Evolutionary conservation across 2,329 filamentous ascomycete species (phyloP).

Genomic region (Colletotrichum zoysiae): DNA sequence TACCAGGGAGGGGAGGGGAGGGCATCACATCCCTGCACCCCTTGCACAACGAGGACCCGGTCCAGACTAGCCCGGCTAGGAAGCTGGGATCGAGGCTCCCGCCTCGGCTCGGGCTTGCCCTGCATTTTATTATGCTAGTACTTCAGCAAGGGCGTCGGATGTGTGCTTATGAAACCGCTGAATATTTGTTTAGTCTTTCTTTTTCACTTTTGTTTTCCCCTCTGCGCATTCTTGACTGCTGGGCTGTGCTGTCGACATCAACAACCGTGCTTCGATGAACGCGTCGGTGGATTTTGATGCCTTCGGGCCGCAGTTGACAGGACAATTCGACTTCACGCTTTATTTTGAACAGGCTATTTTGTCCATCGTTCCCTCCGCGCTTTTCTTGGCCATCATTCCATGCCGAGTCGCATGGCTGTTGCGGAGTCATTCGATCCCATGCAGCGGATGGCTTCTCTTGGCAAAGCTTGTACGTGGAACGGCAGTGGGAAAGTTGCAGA

Average conservation of each 20-base stretch:
- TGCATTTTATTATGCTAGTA: conserved; percentile 14
- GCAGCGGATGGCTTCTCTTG: conserved; percentile 37
- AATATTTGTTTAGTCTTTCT: neutral
- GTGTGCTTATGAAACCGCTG: neutral
- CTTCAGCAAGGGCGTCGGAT: neutral
- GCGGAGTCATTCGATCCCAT: conserved; percentile 26
- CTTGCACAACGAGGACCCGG: neutral
- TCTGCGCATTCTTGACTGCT: neutral
- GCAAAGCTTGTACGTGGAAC: conserved; percentile 44
- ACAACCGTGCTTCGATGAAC: conserved; percentile 13
- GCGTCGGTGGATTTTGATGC: conserved; percentile 3
- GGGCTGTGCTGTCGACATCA: neutral
- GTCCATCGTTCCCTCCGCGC: conserved; percentile 31
- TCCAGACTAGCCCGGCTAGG: neutral
- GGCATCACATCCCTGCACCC: neutral
- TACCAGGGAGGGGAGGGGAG: neutral
- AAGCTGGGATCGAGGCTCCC: conserved; percentile 13
- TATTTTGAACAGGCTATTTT: conserved; percentile 44
- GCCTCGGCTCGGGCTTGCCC: neutral
- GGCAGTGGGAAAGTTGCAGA: neutral
- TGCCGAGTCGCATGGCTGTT: conserved; percentile 22
- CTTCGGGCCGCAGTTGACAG: conserved; percentile 24
- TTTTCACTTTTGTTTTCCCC: neutral
- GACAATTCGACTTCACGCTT: conserved; percentile 44
- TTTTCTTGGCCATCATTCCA: conserved; percentile 20